Base-by-base conservation (phyloP, 805 yeast species). In the Candida sonorensis region DNA sequence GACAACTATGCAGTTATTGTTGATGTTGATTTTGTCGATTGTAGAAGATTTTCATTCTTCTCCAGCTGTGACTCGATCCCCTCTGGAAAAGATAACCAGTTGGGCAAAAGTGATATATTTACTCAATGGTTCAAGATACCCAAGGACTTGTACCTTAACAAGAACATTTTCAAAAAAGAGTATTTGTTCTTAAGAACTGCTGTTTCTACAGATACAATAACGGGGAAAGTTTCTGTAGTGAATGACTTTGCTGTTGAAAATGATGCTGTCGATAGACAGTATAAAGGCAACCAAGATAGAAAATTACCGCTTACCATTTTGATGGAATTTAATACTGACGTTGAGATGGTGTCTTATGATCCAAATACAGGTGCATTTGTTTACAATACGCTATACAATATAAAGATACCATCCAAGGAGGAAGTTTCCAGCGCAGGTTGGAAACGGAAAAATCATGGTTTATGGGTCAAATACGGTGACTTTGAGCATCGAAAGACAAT, bases 381-480 rank as follows among this genome's bases (percentile, higher is more conserved):
- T 23, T 7, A 9, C 4, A 12, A 7, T n/a, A 13, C 4, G 5
- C 4, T n/a, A 19, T 19, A n/a, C 11, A 17, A 23, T 17, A 12
- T 14, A 3, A 10, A 11, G 10, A 26, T 43, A 10, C 46, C 48
- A 12, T 18, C 30, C 7, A 13, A n/a, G 8, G 27, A 23, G 18
- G 66, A 71, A 34, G 40, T 69, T 1, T 49, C 47, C 22, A 47
- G 48, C 4, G 45, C 46, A 16, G 75, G 69, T 10, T 77, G 83
- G 83, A 54, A 41, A 13, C 49, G 58, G 17, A 62, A 61, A 33
- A 49, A 61, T 4, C 44, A 62, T 42, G 81, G 81, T 7, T 46
- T 81, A 10, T 81, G 87, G 88, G 61, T 72, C 19, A 70, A 72
- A 40, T 62, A 62, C 31, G 85, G 76, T 5, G 35, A 48, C 4